These are phyloP conservation scores for Globisporangium parvum DNA, from an alignment of 352 stramenopile genomes.

Conservation along the genomic window DNA sequence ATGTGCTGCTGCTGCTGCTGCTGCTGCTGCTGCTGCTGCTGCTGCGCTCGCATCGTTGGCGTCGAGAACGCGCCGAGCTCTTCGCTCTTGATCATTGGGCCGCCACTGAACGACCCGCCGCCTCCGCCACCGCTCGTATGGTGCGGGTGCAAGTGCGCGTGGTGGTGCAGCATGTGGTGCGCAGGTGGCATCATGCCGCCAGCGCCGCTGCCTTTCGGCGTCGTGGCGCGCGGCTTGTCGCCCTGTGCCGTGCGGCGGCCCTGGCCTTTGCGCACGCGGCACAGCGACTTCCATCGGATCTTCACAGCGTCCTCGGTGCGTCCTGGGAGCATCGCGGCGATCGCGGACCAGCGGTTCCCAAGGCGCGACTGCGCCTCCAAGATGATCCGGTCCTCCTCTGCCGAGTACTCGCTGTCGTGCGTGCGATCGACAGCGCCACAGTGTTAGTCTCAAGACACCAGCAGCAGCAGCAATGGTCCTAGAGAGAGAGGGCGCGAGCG, in stretches of 20 bases:
- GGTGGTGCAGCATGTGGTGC: conserved; percentile 15
- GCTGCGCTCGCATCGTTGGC: conserved; percentile 32
- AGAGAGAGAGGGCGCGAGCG: conserved; percentile 6
- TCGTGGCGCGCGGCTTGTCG: conserved; percentile 35
- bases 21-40: conserved; percentile 32
- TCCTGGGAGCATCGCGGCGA: conserved; percentile 84
- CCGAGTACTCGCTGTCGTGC: conserved; percentile 46
- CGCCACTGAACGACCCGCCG: conserved; percentile 31
- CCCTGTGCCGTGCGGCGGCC: conserved; percentile 24
- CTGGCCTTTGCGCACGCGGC: conserved; percentile 66
- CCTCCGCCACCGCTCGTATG: background rate
- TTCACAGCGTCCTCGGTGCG: conserved; percentile 89
- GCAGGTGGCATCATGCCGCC: conserved; percentile 13
- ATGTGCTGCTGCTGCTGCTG: conserved; percentile 38
- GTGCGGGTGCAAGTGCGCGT: conserved; percentile 9
- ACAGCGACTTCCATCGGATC: conserved; percentile 89
- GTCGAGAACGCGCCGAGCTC: conserved; percentile 44
- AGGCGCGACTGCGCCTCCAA: conserved; percentile 74
- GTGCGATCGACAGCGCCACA: too few relatives aligned
- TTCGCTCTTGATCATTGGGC: conserved; percentile 60
- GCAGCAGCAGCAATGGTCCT: background rate
- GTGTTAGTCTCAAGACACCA: background rate
- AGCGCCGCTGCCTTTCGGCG: conserved; percentile 15
- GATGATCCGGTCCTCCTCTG: conserved; percentile 87
- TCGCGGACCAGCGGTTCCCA: conserved; percentile 88